Conservation (phyloP, 2,329 filamentous ascomycete genomes). For the Colletotrichum sp. region DNA sequence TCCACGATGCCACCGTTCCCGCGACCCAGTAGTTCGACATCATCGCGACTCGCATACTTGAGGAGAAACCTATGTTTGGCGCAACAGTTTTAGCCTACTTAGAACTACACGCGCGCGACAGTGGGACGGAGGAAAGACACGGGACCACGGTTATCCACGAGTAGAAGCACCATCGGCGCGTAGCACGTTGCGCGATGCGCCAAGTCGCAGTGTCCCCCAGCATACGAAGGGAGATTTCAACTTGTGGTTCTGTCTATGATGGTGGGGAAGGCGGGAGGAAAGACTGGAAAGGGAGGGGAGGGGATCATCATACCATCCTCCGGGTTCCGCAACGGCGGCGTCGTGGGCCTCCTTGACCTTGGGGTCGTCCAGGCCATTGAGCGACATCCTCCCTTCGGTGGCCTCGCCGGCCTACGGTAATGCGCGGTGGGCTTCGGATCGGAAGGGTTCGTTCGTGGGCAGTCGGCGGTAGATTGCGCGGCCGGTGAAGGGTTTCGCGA, state of each 20-base stretch:
- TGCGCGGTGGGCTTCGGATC: neutral
- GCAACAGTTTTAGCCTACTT: constrained; percentile 7
- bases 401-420: neutral
- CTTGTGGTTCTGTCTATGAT: neutral
- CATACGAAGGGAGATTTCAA: neutral
- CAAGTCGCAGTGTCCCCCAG: neutral
- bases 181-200: neutral
- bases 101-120: neutral
- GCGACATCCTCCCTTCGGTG: constrained; percentile 69
- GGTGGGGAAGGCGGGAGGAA: constrained; percentile 17
- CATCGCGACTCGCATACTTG: constrained; percentile 88
- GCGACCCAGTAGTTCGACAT: constrained; percentile 77
- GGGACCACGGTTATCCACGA: neutral
- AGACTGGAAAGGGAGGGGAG: neutral
- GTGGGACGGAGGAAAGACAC: constrained; percentile 18
- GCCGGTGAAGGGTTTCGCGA: neutral
- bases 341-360: constrained; percentile 87
- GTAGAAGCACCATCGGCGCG: neutral
- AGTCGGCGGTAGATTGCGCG: neutral
- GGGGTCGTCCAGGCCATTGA: constrained; percentile 89
- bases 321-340: constrained; percentile 78
- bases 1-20: constrained; percentile 86
- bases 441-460: neutral
- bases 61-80: constrained; percentile 79
- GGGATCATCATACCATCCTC: constrained; percentile 84